A percentile compares a stretch with the other conserved stretches of the same genome.
Conservation (phyloP, 2,329 filamentous ascomycete species). For the Fragosphaeria purpurea region DNA sequence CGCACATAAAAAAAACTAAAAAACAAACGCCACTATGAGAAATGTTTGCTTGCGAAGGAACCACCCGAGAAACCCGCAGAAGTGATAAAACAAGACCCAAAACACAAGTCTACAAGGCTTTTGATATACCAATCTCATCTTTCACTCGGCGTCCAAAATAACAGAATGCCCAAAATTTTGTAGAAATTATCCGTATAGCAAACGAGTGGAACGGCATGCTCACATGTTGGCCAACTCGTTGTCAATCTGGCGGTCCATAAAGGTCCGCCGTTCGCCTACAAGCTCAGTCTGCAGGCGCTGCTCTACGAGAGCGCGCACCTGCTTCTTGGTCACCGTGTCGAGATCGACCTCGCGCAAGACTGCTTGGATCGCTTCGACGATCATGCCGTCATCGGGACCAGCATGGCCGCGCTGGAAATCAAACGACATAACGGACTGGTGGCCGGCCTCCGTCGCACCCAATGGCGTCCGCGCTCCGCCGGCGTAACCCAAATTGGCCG, state of each 20-base stretch:
- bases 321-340: slow-evolving; percentile 97
- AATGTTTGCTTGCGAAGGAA: not conserved
- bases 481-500: slow-evolving; percentile 36
- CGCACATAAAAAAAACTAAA: not conserved
- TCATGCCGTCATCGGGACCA: slow-evolving; percentile 69
- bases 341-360: slow-evolving; percentile 84
- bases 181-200: too few relatives aligned
- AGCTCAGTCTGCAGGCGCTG: slow-evolving; percentile 87
- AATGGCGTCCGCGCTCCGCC: slow-evolving; percentile 38
- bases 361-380: slow-evolving; percentile 72
- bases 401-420: slow-evolving; percentile 49
- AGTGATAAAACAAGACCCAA: too few relatives aligned
- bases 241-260: slow-evolving; percentile 90
- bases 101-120: too few relatives aligned
- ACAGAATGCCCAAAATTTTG: too few relatives aligned
- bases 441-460: slow-evolving; percentile 28
- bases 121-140: not conserved
- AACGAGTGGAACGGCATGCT: slow-evolving; percentile 7
- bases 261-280: slow-evolving; percentile 72
- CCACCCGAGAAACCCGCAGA: too few relatives aligned
- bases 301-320: slow-evolving; percentile 82
- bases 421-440: slow-evolving; percentile 43
- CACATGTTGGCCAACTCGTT: slow-evolving; percentile 89
- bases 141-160: too few relatives aligned
- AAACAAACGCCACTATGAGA: not conserved